Evolutionary conservation across 108 stramenopile species (phyloP).

Genomic region (Cyclotella choctawhatcheeana): DNA sequence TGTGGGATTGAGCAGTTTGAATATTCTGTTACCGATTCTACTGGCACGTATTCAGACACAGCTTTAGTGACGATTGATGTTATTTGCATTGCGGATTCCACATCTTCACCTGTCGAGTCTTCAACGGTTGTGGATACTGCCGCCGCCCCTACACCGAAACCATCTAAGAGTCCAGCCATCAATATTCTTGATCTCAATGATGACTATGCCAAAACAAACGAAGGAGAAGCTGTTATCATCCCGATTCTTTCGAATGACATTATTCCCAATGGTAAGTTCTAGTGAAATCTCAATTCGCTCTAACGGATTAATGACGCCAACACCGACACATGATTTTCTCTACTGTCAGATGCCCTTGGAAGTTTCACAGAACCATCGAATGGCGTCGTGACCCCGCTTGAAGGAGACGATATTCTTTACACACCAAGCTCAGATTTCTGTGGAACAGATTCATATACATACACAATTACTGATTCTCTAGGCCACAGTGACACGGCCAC

Average conservation of each 20-base stretch:
- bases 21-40: conserved; percentile 14
- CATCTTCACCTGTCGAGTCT: neutral
- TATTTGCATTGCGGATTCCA: conserved; percentile 3
- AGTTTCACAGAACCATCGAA: conserved; percentile 17
- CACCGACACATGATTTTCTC: neutral
- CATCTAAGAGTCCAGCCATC: neutral
- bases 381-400: conserved; percentile 15
- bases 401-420: conserved; percentile 19
- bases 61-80: conserved; percentile 14
- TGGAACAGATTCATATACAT: conserved; percentile 34
- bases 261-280: conserved; percentile 18
- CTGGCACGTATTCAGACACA: conserved; percentile 10
- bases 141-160: neutral
- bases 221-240: conserved; percentile 10
- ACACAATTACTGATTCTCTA: conserved; percentile 17
- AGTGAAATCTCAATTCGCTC: neutral
- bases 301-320: no score
- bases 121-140: neutral
- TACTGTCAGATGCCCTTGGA: conserved; percentile 20
- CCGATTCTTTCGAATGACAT: conserved; percentile 25
- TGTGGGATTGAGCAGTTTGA: conserved; percentile 9
- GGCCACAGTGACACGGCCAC: conserved; percentile 20
- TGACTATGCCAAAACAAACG: conserved; percentile 24
- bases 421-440: conserved; percentile 30
- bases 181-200: conserved; percentile 9